phyloP scores from a whole-genome alignment of 2,329 filamentous ascomycete genomes.

The Alternaria sp. region DNA sequence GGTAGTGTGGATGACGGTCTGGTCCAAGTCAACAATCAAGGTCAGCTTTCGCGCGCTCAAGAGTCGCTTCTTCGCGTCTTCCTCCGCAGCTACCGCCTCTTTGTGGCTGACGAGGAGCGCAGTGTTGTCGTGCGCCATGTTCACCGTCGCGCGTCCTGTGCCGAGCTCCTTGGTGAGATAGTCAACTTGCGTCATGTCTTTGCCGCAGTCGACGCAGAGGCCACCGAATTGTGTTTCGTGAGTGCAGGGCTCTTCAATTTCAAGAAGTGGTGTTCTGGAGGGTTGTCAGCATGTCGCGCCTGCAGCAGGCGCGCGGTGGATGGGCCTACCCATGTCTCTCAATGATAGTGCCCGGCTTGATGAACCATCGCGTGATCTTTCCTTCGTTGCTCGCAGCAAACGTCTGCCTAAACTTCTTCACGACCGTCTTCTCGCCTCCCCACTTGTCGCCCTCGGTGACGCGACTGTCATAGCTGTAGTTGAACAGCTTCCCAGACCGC shows the following conservation, averaged over 20 bases:
- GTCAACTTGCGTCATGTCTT: constrained; percentile 90
- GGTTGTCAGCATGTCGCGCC: constrained; percentile 12
- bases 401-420: constrained; percentile 75
- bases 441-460: constrained; percentile 73
- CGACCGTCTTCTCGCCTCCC: constrained; percentile 73
- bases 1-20: constrained; percentile 97
- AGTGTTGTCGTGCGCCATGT: constrained; percentile 93
- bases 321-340: constrained; percentile 52
- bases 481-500: constrained; percentile 79
- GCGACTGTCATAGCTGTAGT: constrained; percentile 84
- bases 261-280: constrained; percentile 67
- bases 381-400: constrained; percentile 89
- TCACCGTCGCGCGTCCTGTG: constrained; percentile 86
- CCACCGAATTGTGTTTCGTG: constrained; percentile 92
- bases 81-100: constrained; percentile 82
- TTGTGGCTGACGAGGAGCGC: constrained; percentile 82
- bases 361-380: constrained; percentile 76
- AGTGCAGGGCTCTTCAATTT: constrained; percentile 88
- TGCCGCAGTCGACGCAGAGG: constrained; percentile 89
- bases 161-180: constrained; percentile 84
- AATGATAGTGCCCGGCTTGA: constrained; percentile 71
- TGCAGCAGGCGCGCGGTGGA: constrained; percentile 8
- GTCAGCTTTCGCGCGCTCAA: constrained; percentile 84
- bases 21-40: constrained; percentile 94
- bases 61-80: constrained; percentile 84